Evolutionary conservation across 1,284 basidiomycete genomes (phyloP).

Genomic region (Crocinoboletus sp.): DNA sequence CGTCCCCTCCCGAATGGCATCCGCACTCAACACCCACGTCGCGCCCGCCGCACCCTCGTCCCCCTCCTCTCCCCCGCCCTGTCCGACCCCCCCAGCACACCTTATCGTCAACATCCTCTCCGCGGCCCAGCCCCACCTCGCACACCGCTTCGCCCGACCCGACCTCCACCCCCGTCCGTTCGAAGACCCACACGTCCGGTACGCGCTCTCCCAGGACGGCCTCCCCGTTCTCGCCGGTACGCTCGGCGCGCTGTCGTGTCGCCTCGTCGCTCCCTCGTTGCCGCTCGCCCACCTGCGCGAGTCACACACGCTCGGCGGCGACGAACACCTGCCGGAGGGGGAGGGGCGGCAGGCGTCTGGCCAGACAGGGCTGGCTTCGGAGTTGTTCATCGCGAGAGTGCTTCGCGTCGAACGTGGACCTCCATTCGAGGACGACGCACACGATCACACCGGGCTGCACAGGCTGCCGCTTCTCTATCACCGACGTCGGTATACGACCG

Average conservation of each 20-base stretch:
- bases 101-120: slow-evolving; percentile 70
- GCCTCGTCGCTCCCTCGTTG: slow-evolving; percentile 39
- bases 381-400: slow-evolving; percentile 49
- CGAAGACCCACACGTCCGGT: slow-evolving; percentile 21
- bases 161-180: slow-evolving; percentile 56
- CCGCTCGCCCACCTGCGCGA: slow-evolving; percentile 37
- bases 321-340: neutral
- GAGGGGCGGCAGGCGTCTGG: slow-evolving; percentile 15
- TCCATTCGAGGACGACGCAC: slow-evolving; percentile 6
- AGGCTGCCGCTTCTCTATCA: slow-evolving; percentile 45
- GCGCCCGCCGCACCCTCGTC: slow-evolving; percentile 45
- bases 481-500: slow-evolving; percentile 41
- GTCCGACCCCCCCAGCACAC: slow-evolving; percentile 36
- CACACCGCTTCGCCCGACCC: slow-evolving; percentile 57
- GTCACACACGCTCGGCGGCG: slow-evolving; percentile 22
- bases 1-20: slow-evolving; percentile 84
- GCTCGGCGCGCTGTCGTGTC: slow-evolving; percentile 58
- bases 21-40: slow-evolving; percentile 41
- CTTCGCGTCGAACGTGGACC: slow-evolving; percentile 38
- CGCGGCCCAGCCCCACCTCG: slow-evolving; percentile 50
- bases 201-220: slow-evolving; percentile 42
- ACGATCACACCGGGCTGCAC: slow-evolving; percentile 16
- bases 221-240: slow-evolving; percentile 52
- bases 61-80: slow-evolving; percentile 42
- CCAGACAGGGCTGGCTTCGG: slow-evolving; percentile 21